A percentile compares a stretch with the other conserved stretches of the same genome.
Conservation (phyloP, 495 filamentous ascomycete species). For the Aspergillus incahuasiensis region DNA sequence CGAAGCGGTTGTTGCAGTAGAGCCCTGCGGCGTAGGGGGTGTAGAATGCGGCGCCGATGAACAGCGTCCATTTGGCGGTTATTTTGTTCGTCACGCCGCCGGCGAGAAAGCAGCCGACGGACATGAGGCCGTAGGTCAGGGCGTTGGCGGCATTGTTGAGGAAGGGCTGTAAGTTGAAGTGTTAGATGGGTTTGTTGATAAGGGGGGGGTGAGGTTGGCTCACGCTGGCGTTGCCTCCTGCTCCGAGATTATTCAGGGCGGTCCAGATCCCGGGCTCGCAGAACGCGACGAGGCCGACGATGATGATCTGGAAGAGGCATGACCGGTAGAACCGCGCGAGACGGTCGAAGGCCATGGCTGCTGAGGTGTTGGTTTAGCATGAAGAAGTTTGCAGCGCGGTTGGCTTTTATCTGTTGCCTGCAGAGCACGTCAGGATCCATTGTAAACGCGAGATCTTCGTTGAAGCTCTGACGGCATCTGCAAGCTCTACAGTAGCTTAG, state of each 20-base stretch:
- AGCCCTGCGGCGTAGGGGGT: conserved; percentile 52
- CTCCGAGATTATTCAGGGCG: conserved; percentile 53
- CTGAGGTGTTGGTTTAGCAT: background rate
- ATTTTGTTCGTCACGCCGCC: conserved; percentile 50
- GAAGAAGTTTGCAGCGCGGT: background rate
- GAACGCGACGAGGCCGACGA: conserved; percentile 52
- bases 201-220: conserved; percentile 35
- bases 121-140: conserved; percentile 54
- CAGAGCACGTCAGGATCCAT: conserved; percentile 1
- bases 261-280: conserved; percentile 58
- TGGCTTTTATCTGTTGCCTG: background rate
- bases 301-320: conserved; percentile 51
- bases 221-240: conserved; percentile 52
- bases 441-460: background rate
- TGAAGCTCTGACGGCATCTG: background rate
- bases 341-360: conserved; percentile 1
- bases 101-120: conserved; percentile 50
- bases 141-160: conserved; percentile 50
- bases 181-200: background rate
- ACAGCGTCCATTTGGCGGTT: conserved; percentile 48
- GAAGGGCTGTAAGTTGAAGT: background rate
- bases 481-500: background rate
- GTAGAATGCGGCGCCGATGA: conserved; percentile 53
- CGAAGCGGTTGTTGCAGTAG: conserved; percentile 56
- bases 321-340: conserved; percentile 35